These are phyloP conservation scores for Boletus fagicola DNA, from an alignment of 768 basidiomycete genomes.

Conservation along the genomic window DNA sequence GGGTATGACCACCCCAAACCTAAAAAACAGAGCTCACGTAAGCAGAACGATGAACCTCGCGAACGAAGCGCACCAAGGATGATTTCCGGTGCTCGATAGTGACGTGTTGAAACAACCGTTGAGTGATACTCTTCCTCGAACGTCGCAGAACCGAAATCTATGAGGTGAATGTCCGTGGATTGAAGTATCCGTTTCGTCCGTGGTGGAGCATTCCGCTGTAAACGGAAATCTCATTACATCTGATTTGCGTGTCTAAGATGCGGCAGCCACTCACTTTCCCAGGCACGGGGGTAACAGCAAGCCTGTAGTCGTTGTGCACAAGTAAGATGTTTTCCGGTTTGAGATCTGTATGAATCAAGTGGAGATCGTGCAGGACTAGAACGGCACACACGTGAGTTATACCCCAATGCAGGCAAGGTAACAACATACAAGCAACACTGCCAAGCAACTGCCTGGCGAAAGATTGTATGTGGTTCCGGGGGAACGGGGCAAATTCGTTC, in stretches of 20 bases:
- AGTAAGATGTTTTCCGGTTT: slow-evolving; percentile 99
- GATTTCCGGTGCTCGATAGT: slow-evolving; percentile 98
- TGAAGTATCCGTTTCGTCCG: slow-evolving; percentile 76
- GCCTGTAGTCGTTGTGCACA: slow-evolving; percentile 76
- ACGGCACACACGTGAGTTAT: slow-evolving; percentile 7
- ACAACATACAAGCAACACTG: slow-evolving; percentile 86
- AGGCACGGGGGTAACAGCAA: slow-evolving; percentile 55
- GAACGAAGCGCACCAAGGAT: slow-evolving; percentile 74
- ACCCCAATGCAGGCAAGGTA: neutral
- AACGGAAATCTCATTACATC: slow-evolving; percentile 14
- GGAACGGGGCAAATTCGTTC: slow-evolving; percentile 95
- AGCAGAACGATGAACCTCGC: slow-evolving; percentile 14
- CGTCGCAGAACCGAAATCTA: slow-evolving; percentile 98
- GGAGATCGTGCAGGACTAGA: slow-evolving; percentile 85
- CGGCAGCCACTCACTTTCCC: slow-evolving; percentile 52
- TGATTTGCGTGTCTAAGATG: neutral
- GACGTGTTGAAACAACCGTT: slow-evolving; percentile 94
- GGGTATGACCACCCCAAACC: slow-evolving; percentile 98
- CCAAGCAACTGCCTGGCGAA: slow-evolving; percentile 90
- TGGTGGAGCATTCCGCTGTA: slow-evolving; percentile 61
- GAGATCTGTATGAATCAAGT: slow-evolving; percentile 94
- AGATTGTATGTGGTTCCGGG: slow-evolving; percentile 92
- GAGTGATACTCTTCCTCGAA: slow-evolving; percentile 99
- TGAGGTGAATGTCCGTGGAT: slow-evolving; percentile 90
- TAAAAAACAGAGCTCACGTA: slow-evolving; percentile 33